Percentiles rank a stretch among this genome's conserved stretches.
Conservation (phyloP, 441 rosid genomes). For the Sinapis alba region DNA sequence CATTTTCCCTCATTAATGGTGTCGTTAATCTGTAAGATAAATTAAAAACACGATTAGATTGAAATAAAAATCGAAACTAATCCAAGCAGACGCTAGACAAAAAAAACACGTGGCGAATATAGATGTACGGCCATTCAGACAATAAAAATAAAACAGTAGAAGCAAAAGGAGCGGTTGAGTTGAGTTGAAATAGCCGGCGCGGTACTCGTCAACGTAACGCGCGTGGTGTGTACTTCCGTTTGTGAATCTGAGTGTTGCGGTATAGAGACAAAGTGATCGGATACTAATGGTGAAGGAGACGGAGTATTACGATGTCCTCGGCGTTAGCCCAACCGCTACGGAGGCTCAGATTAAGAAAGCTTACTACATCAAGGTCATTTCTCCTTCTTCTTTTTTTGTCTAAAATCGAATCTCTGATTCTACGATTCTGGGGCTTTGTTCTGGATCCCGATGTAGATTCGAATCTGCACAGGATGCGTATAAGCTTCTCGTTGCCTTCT, state of each 20-base stretch:
- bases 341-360: constrained; percentile 98
- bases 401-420: constrained; percentile 7
- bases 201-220: constrained; percentile 10
- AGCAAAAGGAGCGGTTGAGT: constrained; percentile 35
- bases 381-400: background rate
- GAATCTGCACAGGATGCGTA: background rate
- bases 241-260: constrained; percentile 14
- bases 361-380: constrained; percentile 84
- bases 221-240: constrained; percentile 13
- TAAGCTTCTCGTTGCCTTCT: background rate
- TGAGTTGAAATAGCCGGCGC: constrained; percentile 27
- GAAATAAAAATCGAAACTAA: constrained; percentile 2
- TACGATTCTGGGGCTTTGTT: background rate
- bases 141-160: background rate
- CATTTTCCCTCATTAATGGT: background rate
- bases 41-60: background rate
- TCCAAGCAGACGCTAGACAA: constrained; percentile 16
- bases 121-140: constrained; percentile 7
- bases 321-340: constrained; percentile 88
- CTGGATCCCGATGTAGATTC: background rate
- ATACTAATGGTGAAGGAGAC: constrained; percentile 85
- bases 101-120: constrained; percentile 28
- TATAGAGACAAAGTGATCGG: constrained; percentile 23
- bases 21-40: constrained; percentile 3
- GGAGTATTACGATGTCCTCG: constrained; percentile 93